Conservation (phyloP, 768 basidiomycete species). For the Mycena pura region DNA sequence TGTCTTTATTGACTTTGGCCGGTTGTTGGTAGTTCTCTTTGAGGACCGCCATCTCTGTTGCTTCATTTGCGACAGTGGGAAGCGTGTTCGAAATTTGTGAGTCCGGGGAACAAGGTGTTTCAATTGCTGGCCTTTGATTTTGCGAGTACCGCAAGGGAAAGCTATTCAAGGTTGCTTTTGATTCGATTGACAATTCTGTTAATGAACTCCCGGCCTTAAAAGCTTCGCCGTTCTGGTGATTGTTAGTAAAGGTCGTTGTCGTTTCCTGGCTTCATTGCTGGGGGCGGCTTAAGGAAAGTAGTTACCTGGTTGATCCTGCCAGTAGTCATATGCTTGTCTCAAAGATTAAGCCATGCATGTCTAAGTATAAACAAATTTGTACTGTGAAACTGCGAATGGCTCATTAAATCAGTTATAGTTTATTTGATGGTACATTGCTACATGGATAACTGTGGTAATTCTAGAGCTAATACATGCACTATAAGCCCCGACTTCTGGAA, state of each 20-base stretch:
- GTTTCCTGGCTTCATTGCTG: constrained; percentile 15
- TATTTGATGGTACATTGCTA: constrained; percentile 79
- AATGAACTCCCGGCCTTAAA: too few species aligned
- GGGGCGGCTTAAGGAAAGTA: constrained; percentile 47
- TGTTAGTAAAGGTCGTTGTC: too few species aligned
- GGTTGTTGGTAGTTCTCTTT: constrained; percentile 24
- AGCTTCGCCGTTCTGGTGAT: too few species aligned
- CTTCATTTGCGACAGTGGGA: constrained; percentile 12
- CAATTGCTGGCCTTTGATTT: constrained; percentile 27
- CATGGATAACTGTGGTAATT: constrained; percentile 84
- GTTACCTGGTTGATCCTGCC: constrained; percentile 87
- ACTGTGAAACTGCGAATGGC: constrained; percentile 84
- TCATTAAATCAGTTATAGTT: constrained; percentile 87
- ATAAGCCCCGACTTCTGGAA: constrained; percentile 73
- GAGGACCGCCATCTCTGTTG: constrained; percentile 44
- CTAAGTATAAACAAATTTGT: constrained; percentile 77
- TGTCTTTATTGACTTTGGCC: constrained; percentile 13
- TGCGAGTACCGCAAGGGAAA: constrained; percentile 30
- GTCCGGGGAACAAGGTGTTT: constrained; percentile 44
- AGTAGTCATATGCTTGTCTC: constrained; percentile 87
- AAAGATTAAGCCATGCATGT: constrained; percentile 87
- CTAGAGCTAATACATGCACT: constrained; percentile 79
- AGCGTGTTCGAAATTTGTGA: constrained; percentile 48
- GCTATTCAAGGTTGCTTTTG: too few species aligned
- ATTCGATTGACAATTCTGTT: too few species aligned